Evolutionary conservation across 2,329 filamentous ascomycete species (phyloP), one percentile per base, ranked within the genome.

Genomic region (Alternaria triticina): DNA sequence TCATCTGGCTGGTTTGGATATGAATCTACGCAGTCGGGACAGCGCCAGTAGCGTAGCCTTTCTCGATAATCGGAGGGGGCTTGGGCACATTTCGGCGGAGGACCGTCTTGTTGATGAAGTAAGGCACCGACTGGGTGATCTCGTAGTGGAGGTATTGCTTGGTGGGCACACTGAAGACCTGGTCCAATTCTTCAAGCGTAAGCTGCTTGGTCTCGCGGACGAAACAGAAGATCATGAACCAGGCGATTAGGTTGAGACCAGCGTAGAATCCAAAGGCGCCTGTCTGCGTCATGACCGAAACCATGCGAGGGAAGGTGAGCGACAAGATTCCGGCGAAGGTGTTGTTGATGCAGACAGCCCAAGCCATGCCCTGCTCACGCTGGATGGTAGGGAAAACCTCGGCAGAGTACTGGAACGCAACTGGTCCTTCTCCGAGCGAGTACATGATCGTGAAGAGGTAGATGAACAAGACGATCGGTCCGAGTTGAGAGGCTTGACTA

Each of bases 391-490:
- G 77, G 67, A 78, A 78, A 2, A 78, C 75, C 46, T 78, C 74
- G 70, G 77, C 82, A 70, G 66, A 76, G 64, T 81, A 81, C 66
- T 78, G 75, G 74, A 81, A 81, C 3, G 79, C 90, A 27, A 89
- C 84, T 0, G 92, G 79, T 2, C 79, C 79, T 70, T 81, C 79
- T 10, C 79, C 79, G 4, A 79, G 61, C 11, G 76, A 79, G 66
- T 81, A 81, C 47, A 30, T 52, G 52, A 80, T 79, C 8, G 61
- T 63, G 45, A 63, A 63, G 22, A 63, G 61, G 28, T 64, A 64
- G 12, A 74, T 59, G 58, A 72, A 73, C 27, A 80, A 65, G 9
- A 77, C 77, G 28, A 80, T 76, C 3, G 78, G 78, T 1, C 78
- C 78, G 56, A 81, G 71, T 30, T 66, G 45, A 15, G 64, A 71